Percentiles rank a stretch among this genome's conserved stretches.
phyloP scores from a whole-genome alignment of 805 yeast genomes.

The Candida railenensis region DNA sequence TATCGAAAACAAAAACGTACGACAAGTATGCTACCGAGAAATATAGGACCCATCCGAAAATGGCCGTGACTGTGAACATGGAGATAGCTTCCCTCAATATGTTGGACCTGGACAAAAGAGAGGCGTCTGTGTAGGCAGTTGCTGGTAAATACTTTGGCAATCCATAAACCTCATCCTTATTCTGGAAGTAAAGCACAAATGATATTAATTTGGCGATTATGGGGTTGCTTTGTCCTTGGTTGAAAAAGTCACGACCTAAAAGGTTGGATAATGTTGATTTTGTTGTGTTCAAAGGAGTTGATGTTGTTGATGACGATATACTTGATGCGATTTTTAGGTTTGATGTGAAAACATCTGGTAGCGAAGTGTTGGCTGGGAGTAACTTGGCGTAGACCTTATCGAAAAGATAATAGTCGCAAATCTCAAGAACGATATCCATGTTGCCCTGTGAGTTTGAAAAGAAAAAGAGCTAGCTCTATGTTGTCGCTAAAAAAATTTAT shows the following conservation, averaged over 20 bases:
- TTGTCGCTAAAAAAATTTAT: too few species aligned
- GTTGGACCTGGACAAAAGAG: conserved; percentile 71
- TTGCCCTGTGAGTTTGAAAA: conserved; percentile 9
- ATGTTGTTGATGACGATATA: conserved; percentile 13
- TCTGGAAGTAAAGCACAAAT: conserved; percentile 18
- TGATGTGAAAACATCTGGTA: conserved; percentile 38
- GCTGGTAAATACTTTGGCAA: conserved; percentile 58
- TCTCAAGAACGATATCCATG: conserved; percentile 93
- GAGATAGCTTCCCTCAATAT: conserved; percentile 68
- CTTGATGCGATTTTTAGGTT: conserved; percentile 18
- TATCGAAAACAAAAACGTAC: conserved; percentile 78
- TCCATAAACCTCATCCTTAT: conserved; percentile 54
- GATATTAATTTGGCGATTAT: conserved; percentile 11
- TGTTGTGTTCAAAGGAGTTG: conserved; percentile 10
- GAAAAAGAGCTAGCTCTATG: too few species aligned
- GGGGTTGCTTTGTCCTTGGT: conserved; percentile 11
- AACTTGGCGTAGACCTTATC: conserved; percentile 72
- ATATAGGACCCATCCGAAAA: conserved; percentile 88
- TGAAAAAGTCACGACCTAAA: not conserved
- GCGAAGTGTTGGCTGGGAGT: conserved; percentile 47
- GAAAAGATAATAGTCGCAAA: conserved; percentile 66
- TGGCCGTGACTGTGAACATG: conserved; percentile 63
- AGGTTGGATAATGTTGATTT: not conserved
- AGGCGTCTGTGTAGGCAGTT: conserved; percentile 56
- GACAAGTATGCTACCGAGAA: conserved; percentile 73